Conservation (phyloP, 2,329 filamentous ascomycete genomes). For the Apiospora sp. region DNA sequence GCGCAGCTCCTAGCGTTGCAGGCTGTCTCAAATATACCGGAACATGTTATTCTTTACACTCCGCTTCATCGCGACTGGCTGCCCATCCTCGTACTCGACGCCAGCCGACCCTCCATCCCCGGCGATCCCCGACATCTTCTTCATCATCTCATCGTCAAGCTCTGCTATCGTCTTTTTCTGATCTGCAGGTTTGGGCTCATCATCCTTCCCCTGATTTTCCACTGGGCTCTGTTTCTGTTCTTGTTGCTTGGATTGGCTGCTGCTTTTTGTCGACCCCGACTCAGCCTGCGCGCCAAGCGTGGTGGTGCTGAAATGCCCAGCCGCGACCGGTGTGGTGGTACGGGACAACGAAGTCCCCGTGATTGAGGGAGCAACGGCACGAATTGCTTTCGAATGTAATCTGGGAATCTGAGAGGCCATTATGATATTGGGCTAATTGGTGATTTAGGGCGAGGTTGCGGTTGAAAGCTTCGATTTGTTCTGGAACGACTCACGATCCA, state of each 20-base stretch:
- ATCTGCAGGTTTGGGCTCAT: not conserved
- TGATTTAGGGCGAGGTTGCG: not conserved
- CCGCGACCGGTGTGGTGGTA: not conserved
- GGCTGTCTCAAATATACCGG: constrained; percentile 63
- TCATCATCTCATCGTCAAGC: constrained; percentile 70
- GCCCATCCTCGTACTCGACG: constrained; percentile 78
- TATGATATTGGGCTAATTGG: not conserved
- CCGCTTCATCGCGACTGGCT: constrained; percentile 75
- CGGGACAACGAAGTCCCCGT: not conserved
- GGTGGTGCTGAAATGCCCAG: not conserved
- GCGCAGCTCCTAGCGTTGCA: not conserved
- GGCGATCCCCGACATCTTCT: constrained; percentile 70
- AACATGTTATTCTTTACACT: constrained; percentile 83
- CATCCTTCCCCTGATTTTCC: not conserved
- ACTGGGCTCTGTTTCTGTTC: not conserved
- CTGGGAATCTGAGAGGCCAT: not conserved
- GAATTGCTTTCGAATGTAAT: not conserved
- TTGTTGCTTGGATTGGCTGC: not conserved
- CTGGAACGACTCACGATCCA: not conserved
- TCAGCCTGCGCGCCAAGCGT: not conserved
- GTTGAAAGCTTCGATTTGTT: not conserved
- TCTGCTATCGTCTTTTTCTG: constrained; percentile 65
- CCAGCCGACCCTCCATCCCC: constrained; percentile 77
- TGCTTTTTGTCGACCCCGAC: not conserved
- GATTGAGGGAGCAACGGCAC: not conserved